Percentiles rank a stretch among this genome's conserved stretches.
These are phyloP conservation scores for Verticillium isaacii DNA, from an alignment of 2,329 filamentous ascomycete species.

Conservation along the genomic window DNA sequence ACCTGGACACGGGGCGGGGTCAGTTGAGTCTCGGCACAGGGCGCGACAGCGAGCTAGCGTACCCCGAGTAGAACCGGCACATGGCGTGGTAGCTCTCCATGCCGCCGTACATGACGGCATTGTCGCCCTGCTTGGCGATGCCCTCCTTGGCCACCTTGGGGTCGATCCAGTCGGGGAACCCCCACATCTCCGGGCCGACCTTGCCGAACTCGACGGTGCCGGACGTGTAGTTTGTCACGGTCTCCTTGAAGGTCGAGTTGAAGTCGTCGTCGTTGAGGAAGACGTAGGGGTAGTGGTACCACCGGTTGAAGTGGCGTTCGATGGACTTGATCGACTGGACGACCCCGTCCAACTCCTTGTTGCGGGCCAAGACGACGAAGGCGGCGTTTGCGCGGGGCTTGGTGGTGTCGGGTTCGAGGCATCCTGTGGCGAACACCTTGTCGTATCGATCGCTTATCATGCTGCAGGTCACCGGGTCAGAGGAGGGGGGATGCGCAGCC, in stretches of 20 bases:
- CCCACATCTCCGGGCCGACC: constrained; percentile 89
- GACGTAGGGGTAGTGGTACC: constrained; percentile 98
- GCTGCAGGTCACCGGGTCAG: constrained; percentile 38
- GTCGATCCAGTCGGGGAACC: constrained; percentile 95
- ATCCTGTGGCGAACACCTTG: constrained; percentile 92
- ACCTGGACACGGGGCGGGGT: constrained; percentile 38
- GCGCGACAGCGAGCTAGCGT: constrained; percentile 11
- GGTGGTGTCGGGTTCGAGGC: constrained; percentile 73
- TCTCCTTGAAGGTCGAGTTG: constrained; percentile 88
- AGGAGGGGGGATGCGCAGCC: neutral
- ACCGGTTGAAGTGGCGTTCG: constrained; percentile 97
- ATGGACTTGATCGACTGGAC: constrained; percentile 97
- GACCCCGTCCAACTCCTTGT: constrained; percentile 94
- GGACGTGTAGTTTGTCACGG: constrained; percentile 86
- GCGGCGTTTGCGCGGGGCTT: constrained; percentile 85
- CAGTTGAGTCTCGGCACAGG: neutral
- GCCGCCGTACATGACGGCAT: constrained; percentile 98
- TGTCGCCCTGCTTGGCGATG: constrained; percentile 93
- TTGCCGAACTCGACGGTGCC: constrained; percentile 86
- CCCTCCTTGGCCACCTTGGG: constrained; percentile 91
- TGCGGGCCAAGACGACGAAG: constrained; percentile 91
- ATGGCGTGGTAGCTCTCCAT: constrained; percentile 99
- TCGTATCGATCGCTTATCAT: constrained; percentile 97
- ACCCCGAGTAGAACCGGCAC: constrained; percentile 99
- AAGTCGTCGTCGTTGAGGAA: constrained; percentile 98